Evolutionary conservation across 2,329 filamentous ascomycete species (phyloP), one percentile per base, ranked within the genome.

Genomic region (Penicillium sp.): DNA sequence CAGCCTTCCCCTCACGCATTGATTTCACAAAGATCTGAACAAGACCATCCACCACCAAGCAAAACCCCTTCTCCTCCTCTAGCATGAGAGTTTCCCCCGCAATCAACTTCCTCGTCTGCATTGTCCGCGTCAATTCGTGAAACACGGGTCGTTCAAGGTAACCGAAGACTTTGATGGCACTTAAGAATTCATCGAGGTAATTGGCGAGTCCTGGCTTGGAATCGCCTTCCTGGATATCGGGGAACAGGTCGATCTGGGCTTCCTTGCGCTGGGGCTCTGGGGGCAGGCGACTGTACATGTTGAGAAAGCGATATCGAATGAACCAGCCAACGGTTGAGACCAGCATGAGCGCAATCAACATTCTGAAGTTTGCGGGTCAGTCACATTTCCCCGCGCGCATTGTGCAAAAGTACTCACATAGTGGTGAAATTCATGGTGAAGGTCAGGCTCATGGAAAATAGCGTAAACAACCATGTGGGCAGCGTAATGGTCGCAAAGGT

Each of bases 351-450:
- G 91, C 68, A 53, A 97, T 90, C 62, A 97, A 77, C 72, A 95
- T 85, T 45, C 87, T 89, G 60, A 39, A 22, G 13, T 2, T 32
- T 48, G 44, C 47, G 22, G 24, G 29, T 58, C 39, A 60, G 54
- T 42, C 41, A 51, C 29, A 7, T 22, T 38, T 44, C 18, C 21
- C 43, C 9, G 7, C 36, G 31, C 13, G n/a, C 47, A 39, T 14
- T 38, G 45, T 18, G 49, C 24, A 38, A 34, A 6, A n/a, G 24
- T 22, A 66, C 86, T 70, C 85, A 95, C 86, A 99, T 75, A 16
- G 94, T 99, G 18, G 93, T 97, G 64, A 94, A 93, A 72, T 97
- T 97, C 92, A 99, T 95, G 10, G 94, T 99, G 68, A 99, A 90
- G 0, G 94, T 99, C 79, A 96, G 79, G 73, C 90, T 97, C 60